Evolutionary conservation across 1,284 basidiomycete species (phyloP).

Genomic region (Amylostereum chailletii): DNA sequence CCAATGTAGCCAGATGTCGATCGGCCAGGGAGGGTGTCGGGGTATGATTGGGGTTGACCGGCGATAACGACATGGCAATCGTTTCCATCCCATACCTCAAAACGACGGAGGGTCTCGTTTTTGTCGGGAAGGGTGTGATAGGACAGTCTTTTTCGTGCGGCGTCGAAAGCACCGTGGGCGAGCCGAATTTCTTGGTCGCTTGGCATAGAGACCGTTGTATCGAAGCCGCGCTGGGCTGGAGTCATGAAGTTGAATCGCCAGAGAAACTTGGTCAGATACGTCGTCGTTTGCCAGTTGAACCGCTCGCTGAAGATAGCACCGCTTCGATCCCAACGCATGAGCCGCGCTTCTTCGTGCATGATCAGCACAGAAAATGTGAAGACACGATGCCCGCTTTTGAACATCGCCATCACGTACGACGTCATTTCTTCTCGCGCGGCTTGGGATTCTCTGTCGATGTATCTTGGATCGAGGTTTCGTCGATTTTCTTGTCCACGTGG

Average conservation of each 20-base stretch:
- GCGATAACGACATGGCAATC: not conserved
- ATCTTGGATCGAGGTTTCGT: too few relatives aligned
- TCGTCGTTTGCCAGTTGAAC: not conserved
- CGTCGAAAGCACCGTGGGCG: not conserved
- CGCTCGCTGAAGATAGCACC: not conserved
- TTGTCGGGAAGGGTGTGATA: not conserved
- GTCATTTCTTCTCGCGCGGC: not conserved
- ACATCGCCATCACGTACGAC: not conserved
- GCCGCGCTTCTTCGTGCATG: not conserved
- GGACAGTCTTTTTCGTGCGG: not conserved
- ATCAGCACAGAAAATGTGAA: conserved; percentile 1
- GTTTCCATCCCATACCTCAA: not conserved
- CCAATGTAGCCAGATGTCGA: not conserved
- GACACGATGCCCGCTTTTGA: not conserved
- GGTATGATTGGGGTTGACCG: not conserved
- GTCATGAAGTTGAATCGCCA: not conserved
- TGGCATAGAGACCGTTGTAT: not conserved
- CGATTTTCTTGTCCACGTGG: too few relatives aligned
- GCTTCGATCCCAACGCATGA: not conserved
- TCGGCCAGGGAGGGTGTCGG: not conserved
- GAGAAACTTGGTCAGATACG: not conserved
- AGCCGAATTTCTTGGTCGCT: too few relatives aligned
- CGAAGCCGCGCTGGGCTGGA: not conserved
- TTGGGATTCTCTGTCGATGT: too few relatives aligned
- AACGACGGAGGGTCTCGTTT: not conserved